Conservation (phyloP, 192 early-diverging fungal species). For the Rhizophagus sp. region DNA sequence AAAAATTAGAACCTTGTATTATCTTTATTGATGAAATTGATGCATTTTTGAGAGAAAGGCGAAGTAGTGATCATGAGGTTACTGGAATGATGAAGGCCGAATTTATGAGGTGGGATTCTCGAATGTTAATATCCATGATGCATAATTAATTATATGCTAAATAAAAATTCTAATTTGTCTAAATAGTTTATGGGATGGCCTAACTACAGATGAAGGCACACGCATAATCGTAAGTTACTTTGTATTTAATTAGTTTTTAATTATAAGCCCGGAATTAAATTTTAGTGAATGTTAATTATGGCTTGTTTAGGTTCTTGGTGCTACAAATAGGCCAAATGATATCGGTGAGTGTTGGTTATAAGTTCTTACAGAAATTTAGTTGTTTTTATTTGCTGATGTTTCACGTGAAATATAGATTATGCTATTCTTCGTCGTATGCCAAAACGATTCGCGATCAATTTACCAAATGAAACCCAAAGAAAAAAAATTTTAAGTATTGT, state of each 20-base stretch:
- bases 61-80: constrained; percentile 92
- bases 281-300: neutral
- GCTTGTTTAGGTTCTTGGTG: constrained; percentile 64
- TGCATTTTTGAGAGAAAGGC: constrained; percentile 89
- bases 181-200: constrained; percentile 89
- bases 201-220: constrained; percentile 70
- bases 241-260: neutral
- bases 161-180: neutral
- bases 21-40: constrained; percentile 99
- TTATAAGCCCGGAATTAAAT: neutral
- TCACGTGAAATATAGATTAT: constrained; percentile 55
- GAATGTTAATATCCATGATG: neutral
- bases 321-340: constrained; percentile 97
- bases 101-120: constrained; percentile 74
- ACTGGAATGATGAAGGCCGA: constrained; percentile 99
- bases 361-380: neutral
- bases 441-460: constrained; percentile 83
- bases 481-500: constrained; percentile 77
- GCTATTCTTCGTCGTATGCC: constrained; percentile 98
- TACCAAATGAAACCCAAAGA: constrained; percentile 85
- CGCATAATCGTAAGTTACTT: constrained; percentile 53
- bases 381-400: neutral
- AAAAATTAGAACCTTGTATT: constrained; percentile 93
- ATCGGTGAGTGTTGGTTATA: constrained; percentile 45
- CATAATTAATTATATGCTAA: constrained; percentile 9